These are phyloP conservation scores for Leccinum arenicola DNA, from an alignment of 768 basidiomycete species.

Conservation along the genomic window DNA sequence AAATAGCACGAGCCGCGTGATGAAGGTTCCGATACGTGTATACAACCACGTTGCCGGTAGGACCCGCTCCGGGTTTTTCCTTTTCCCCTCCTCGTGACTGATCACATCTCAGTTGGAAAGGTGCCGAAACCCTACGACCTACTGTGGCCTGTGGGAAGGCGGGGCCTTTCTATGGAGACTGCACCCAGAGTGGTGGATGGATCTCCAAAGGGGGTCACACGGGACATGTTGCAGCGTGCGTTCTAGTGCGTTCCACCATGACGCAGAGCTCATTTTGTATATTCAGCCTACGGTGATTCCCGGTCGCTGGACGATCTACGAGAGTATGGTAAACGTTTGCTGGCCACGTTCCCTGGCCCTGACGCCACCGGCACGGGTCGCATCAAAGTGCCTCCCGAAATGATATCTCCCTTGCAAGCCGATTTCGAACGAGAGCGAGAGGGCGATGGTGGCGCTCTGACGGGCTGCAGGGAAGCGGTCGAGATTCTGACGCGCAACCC, in stretches of 20 bases:
- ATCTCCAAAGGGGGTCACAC: slow-evolving; percentile 4
- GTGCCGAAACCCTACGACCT: slow-evolving; percentile 73
- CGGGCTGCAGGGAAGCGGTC: slow-evolving; percentile 78
- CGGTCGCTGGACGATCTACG: slow-evolving; percentile 46
- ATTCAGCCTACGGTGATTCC: slow-evolving; percentile 12
- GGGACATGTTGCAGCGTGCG: slow-evolving; percentile 15
- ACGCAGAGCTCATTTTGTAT: neutral
- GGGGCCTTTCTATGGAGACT: slow-evolving; percentile 31
- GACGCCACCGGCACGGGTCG: slow-evolving; percentile 19
- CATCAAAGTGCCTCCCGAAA: slow-evolving; percentile 27
- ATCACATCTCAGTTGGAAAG: slow-evolving; percentile 42
- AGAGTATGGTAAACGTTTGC: slow-evolving; percentile 50
- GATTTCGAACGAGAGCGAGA: slow-evolving; percentile 34
- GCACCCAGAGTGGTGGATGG: slow-evolving; percentile 27
- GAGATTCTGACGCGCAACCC: slow-evolving; percentile 88
- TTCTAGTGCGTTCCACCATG: slow-evolving; percentile 2
- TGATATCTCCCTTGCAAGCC: slow-evolving; percentile 18
- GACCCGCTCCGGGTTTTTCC: slow-evolving; percentile 16
- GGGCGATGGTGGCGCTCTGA: slow-evolving; percentile 43
- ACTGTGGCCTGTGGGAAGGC: slow-evolving; percentile 67
- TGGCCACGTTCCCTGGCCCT: slow-evolving; percentile 44
- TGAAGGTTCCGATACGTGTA: slow-evolving; percentile 89
- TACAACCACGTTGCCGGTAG: slow-evolving; percentile 85
- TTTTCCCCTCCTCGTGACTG: neutral
- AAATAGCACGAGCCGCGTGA: slow-evolving; percentile 65